phyloP scores from a whole-genome alignment of 495 filamentous ascomycete genomes.

The Podospora anserina region DNA sequence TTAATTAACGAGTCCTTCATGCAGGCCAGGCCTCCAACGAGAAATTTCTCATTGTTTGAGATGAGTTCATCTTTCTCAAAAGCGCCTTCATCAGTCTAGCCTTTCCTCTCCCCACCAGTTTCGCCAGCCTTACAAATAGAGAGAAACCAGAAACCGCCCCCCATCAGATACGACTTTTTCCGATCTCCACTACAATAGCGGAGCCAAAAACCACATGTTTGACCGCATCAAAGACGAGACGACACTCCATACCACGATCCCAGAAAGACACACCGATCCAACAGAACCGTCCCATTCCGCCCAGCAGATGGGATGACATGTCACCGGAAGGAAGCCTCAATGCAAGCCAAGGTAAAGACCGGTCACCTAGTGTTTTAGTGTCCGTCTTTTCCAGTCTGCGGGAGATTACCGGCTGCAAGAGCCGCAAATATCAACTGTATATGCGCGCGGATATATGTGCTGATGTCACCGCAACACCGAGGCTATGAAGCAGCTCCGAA shows the following conservation, averaged over 20 bases:
- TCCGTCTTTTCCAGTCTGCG: not conserved
- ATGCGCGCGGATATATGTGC: not conserved
- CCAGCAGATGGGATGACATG: not conserved
- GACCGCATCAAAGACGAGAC: not conserved
- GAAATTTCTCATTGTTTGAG: not conserved
- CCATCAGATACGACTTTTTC: constrained; percentile 10
- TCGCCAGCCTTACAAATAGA: not conserved
- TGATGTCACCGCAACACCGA: not conserved
- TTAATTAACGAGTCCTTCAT: not conserved
- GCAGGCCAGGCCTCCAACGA: not conserved
- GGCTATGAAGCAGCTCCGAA: not conserved
- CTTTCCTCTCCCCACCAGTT: not conserved
- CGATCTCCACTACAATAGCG: constrained; percentile 6
- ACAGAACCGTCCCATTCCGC: not conserved
- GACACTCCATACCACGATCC: not conserved
- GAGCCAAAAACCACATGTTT: not conserved
- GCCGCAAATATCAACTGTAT: not conserved
- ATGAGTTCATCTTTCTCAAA: not conserved
- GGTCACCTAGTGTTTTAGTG: not conserved
- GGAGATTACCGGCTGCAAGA: not conserved
- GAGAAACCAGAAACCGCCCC: not conserved
- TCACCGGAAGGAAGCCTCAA: not conserved
- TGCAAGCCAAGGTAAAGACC: not conserved
- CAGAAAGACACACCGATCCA: not conserved
- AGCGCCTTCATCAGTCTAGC: not conserved